Conservation (phyloP, 2,329 filamentous ascomycete genomes). For the Blumeriella jaapii region DNA sequence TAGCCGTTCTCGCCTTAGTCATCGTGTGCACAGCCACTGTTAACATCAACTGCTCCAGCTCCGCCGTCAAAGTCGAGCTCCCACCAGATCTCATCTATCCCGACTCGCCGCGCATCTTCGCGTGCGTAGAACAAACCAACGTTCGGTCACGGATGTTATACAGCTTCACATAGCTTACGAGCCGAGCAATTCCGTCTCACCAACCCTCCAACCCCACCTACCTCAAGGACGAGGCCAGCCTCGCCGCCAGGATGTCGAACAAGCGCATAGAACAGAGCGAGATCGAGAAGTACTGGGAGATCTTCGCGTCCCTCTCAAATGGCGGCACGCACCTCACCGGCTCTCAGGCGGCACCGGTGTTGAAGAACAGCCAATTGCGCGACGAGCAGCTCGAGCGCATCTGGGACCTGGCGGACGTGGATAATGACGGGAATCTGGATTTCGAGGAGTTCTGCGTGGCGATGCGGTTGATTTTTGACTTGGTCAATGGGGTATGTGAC, state of each 20-base stretch:
- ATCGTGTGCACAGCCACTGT: no score
- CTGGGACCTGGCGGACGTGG: conserved; percentile 95
- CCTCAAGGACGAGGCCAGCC: background rate
- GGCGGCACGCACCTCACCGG: conserved; percentile 56
- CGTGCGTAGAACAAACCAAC: no score
- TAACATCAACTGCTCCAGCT: no score
- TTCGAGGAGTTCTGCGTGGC: conserved; percentile 99
- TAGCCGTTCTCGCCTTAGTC: no score
- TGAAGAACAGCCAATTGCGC: conserved; percentile 61
- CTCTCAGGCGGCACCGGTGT: conserved; percentile 56
- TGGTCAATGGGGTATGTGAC: conserved; percentile 88
- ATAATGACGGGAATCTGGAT: conserved; percentile 93
- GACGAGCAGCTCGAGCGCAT: conserved; percentile 88
- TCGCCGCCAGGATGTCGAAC: conserved; percentile 23
- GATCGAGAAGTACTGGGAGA: conserved; percentile 71
- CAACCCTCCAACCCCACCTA: background rate
- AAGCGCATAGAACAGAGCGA: conserved; percentile 61
- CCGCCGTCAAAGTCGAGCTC: no score
- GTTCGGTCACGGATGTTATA: background rate
- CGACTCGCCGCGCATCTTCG: no score
- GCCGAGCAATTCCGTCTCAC: background rate
- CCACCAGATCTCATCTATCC: no score
- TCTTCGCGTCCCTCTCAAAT: conserved; percentile 57
- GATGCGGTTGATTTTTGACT: conserved; percentile 95
- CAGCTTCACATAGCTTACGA: background rate